Evolutionary conservation across 139 green algal species (phyloP), one percentile per base, ranked within the genome.

Genomic region (Chlorella sp.): DNA sequence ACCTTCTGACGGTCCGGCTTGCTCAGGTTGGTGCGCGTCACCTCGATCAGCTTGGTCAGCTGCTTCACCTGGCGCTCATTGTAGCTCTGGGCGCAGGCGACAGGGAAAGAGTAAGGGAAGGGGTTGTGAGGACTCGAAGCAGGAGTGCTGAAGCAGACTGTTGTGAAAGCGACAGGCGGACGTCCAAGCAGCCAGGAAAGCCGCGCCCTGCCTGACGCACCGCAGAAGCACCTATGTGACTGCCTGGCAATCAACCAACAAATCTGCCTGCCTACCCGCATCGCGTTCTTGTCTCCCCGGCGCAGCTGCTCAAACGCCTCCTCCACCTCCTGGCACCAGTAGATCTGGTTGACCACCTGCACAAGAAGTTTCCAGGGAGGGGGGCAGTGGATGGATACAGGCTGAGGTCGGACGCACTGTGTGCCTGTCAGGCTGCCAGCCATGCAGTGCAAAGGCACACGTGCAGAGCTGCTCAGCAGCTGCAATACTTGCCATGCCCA

Each of bases 271-370:
- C 57, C 39, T 11, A 68, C 84, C 84, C 57, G 68, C 60, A 88
- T 79, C 28, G 96, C 96, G 42, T 94, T 89, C 81, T 93, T 94
- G 57, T 98, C 85, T 75, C 96, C 95, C 16, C 83, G 82, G 24
- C 39, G 81, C 84, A 97, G 93, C 37, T 95, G 86, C 37, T 88
- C 66, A 77, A 97, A 97, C 0, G 96, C 96, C 85, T 94, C 91
- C 92, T 98, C 96, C 22, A 98, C 96, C 91, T 98, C 96, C 83
- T 96, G 91, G 90, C 95, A 97, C 96, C 96, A 98, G 94, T 95
- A 98, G 64, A 98, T 97, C 93, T 98, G 96, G 93, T 97, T 98
- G 11, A 97, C 96, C n/a, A 69, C n/a, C 84, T 88, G 84, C 68
- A 87, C 3, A 36, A 16, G 16, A 32, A 5, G 36, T 36, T 36